A percentile compares a stretch with the other conserved stretches of the same genome.
Conservation (phyloP, 2,329 filamentous ascomycete species). For the Claviceps paspali region DNA sequence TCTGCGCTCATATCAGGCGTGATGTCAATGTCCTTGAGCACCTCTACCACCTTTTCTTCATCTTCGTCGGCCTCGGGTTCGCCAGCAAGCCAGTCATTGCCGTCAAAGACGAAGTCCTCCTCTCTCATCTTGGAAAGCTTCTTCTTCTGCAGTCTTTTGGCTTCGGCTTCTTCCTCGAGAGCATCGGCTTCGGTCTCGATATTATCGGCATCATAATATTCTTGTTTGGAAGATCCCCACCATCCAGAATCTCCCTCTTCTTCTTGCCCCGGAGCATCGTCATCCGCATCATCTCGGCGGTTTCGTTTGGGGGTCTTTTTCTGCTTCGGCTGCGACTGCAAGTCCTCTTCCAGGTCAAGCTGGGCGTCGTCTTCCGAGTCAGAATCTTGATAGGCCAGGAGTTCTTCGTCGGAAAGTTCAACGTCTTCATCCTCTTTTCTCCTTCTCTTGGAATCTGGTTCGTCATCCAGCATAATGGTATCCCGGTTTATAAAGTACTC, state of each 20-base stretch:
- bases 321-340: constrained; percentile 3
- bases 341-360: constrained; percentile 15
- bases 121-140: constrained; percentile 79
- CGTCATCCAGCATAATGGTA: constrained; percentile 73
- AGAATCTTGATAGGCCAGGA: constrained; percentile 34
- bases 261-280: constrained; percentile 39
- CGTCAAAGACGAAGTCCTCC: constrained; percentile 86
- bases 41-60: constrained; percentile 59
- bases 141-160: constrained; percentile 76
- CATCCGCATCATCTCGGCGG: constrained; percentile 22
- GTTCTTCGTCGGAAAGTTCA: constrained; percentile 47
- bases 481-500: constrained; percentile 83
- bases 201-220: constrained; percentile 83
- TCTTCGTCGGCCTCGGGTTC: constrained; percentile 34
- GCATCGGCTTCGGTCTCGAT: constrained; percentile 53
- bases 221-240: constrained; percentile 78
- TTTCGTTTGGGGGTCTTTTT: constrained; percentile 17
- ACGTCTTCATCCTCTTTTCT: constrained; percentile 57
- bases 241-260: constrained; percentile 49
- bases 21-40: constrained; percentile 72
- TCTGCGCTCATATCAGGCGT: constrained; percentile 62
- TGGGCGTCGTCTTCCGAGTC: constrained; percentile 27
- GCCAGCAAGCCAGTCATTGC: constrained; percentile 63
- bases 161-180: constrained; percentile 82
- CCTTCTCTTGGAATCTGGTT: constrained; percentile 60